These are phyloP conservation scores for Effrenium voratum DNA, from an alignment of 73 alveolate genomes.

Conservation along the genomic window DNA sequence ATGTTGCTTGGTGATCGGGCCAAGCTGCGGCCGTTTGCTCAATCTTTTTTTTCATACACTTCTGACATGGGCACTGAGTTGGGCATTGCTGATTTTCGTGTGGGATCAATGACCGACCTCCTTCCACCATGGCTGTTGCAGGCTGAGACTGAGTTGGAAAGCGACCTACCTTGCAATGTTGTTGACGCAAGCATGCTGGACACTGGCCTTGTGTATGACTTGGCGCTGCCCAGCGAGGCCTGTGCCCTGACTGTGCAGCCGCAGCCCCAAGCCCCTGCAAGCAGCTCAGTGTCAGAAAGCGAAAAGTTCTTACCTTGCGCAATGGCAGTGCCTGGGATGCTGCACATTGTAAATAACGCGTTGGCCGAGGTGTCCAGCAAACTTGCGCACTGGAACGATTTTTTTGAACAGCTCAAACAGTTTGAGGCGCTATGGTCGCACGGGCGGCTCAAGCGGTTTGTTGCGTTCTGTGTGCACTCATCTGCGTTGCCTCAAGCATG, in stretches of 20 bases:
- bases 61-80: not conserved
- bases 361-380: not conserved
- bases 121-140: not conserved
- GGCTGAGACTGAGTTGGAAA: not conserved
- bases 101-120: not conserved
- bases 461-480: not conserved
- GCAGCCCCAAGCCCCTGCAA: not conserved
- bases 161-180: not conserved
- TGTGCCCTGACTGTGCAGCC: not conserved
- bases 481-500: not conserved
- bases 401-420: not conserved
- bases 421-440: not conserved
- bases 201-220: not conserved
- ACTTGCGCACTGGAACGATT: not conserved
- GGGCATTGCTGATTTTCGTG: not conserved
- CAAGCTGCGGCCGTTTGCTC: not conserved
- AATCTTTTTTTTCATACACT: not conserved
- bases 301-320: not conserved
- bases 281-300: too few relatives aligned
- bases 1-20: not conserved
- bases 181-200: not conserved
- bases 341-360: slow-evolving; percentile 10
- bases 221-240: not conserved
- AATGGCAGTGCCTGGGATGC: not conserved
- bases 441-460: not conserved